Evolutionary conservation across 371 early-diverging fungal genomes (phyloP).

Genomic region (Rhizomucor miehei): DNA sequence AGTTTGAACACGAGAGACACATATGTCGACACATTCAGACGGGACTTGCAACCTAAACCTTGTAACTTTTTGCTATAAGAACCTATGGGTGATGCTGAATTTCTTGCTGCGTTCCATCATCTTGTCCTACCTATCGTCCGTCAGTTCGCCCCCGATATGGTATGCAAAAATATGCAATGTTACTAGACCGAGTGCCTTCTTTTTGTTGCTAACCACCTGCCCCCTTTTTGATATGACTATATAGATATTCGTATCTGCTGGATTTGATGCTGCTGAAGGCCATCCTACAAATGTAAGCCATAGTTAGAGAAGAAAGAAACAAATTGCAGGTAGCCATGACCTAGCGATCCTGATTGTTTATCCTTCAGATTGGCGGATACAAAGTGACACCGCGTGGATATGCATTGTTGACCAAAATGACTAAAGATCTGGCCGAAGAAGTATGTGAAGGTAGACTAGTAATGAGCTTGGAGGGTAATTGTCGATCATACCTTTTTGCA

Average conservation of each 20-base stretch:
- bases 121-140: conserved; percentile 59
- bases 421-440: conserved; percentile 52
- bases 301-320: too few species aligned
- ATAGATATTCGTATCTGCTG: conserved; percentile 62
- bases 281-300: conserved; percentile 58
- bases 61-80: conserved; percentile 17
- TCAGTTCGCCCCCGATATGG: conserved; percentile 64
- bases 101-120: conserved; percentile 62
- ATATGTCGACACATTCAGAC: too few species aligned
- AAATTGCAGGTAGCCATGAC: not conserved
- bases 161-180: conserved; percentile 12
- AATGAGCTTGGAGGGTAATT: conserved; percentile 50
- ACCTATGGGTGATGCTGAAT: conserved; percentile 69
- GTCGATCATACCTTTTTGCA: not conserved
- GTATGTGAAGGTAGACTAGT: conserved; percentile 52
- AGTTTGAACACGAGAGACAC: conserved; percentile 1
- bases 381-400: conserved; percentile 57
- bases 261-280: conserved; percentile 68
- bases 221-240: not conserved
- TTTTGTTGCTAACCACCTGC: not conserved
- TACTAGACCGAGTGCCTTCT: too few species aligned
- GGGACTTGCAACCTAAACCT: not conserved
- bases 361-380: conserved; percentile 55
- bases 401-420: conserved; percentile 54
- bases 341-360: too few species aligned